phyloP scores from a whole-genome alignment of 169 alveolate species.

The Cryptosporidium sp. region DNA sequence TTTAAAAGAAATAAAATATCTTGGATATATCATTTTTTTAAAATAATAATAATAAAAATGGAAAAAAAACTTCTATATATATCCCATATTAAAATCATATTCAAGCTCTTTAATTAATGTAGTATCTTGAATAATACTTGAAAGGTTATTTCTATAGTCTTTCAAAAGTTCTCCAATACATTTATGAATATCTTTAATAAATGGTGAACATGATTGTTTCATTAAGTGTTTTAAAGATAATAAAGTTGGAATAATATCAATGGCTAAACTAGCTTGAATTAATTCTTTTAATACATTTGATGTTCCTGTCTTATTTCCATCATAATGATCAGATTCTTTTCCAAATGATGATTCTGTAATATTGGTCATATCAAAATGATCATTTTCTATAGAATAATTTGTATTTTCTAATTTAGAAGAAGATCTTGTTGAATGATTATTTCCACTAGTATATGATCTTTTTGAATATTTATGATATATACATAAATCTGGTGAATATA shows the following conservation, averaged over 20 bases:
- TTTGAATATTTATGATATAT: conserved; percentile 72
- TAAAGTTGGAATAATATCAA: conserved; percentile 66
- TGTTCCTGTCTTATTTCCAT: conserved; percentile 8
- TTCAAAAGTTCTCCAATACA: conserved; percentile 71
- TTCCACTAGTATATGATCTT: conserved; percentile 5
- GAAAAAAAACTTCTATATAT: not conserved
- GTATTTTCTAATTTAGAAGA: conserved; percentile 4
- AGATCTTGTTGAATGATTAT: not conserved
- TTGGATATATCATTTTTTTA: too few species aligned
- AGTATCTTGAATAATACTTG: conserved; percentile 51
- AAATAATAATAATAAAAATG: not conserved
- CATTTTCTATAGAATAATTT: not conserved
- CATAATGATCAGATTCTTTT: not conserved
- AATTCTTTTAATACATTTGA: conserved; percentile 40
- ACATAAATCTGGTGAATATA: conserved; percentile 56
- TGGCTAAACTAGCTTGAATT: conserved; percentile 73
- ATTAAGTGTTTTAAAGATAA: conserved; percentile 63
- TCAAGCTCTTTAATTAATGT: conserved; percentile 65
- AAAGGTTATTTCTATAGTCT: conserved; percentile 64
- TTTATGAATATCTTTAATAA: conserved; percentile 70
- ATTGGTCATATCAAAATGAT: not conserved
- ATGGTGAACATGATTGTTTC: conserved; percentile 70
- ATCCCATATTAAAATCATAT: conserved; percentile 71
- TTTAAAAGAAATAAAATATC: too few species aligned
- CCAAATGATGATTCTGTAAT: not conserved